A percentile compares a stretch with the other conserved stretches of the same genome.
Conservation (phyloP, 257 asterid genomes). For the Paulownia fortunei region DNA sequence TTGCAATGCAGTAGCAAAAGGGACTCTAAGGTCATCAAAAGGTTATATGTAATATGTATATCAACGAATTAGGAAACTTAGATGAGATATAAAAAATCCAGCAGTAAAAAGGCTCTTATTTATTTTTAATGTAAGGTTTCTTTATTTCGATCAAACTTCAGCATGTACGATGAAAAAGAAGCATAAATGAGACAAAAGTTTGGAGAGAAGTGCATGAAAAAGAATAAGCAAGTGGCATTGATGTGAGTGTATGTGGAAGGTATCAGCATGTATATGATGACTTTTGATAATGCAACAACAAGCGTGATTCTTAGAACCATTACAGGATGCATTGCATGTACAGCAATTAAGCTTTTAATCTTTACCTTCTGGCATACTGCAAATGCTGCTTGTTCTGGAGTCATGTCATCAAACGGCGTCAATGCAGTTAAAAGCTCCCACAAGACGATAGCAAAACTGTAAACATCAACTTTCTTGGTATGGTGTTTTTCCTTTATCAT, state of each 20-base stretch:
- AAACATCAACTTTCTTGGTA: slow-evolving; percentile 93
- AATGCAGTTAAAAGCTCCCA: slow-evolving; percentile 97
- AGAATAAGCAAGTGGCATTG: no score
- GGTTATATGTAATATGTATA: no score
- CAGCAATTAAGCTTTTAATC: neutral
- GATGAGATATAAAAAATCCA: neutral
- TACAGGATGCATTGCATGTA: neutral
- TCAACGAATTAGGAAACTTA: neutral
- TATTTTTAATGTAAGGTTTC: neutral
- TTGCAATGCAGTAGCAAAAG: neutral
- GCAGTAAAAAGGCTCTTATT: neutral
- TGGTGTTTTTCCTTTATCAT: slow-evolving; percentile 93
- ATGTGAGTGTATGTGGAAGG: no score
- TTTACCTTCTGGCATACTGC: slow-evolving; percentile 98
- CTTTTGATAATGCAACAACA: neutral
- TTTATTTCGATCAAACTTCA: neutral
- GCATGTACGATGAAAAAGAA: neutral
- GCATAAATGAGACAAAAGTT: no score
- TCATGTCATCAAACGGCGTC: slow-evolving; percentile 91
- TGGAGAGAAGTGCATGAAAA: neutral
- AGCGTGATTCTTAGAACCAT: neutral
- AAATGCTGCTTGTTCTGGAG: slow-evolving; percentile 98
- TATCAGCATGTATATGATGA: no score
- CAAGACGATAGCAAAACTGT: slow-evolving; percentile 84
- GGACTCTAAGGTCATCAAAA: neutral